Evolutionary conservation across 345 rosid genomes (phyloP).

Genomic region (Citrus inodora): DNA sequence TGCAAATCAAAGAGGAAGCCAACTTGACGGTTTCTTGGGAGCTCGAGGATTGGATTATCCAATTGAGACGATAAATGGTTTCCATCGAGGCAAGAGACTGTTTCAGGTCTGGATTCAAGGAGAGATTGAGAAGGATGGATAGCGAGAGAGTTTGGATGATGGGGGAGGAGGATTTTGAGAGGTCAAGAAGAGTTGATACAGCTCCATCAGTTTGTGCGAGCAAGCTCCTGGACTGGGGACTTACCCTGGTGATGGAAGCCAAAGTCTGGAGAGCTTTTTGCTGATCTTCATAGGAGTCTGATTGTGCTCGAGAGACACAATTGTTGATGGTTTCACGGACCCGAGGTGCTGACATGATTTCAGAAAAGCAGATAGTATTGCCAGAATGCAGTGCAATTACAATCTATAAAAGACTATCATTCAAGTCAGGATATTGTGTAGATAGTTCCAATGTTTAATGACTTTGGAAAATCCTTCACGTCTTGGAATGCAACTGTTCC

Average conservation of each 20-base stretch:
- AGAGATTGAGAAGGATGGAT: slow-evolving; percentile 57
- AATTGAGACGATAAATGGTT: slow-evolving; percentile 45
- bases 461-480: slow-evolving; percentile 6
- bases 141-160: slow-evolving; percentile 31
- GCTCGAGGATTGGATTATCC: slow-evolving; percentile 27
- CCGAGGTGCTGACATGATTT: slow-evolving; percentile 25
- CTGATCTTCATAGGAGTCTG: slow-evolving; percentile 31
- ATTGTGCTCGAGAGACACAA: slow-evolving; percentile 31
- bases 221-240: slow-evolving; percentile 37
- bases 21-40: slow-evolving; percentile 31
- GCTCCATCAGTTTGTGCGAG: slow-evolving; percentile 43
- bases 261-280: slow-evolving; percentile 46
- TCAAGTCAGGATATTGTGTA: slow-evolving; percentile 4
- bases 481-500: not conserved
- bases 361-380: not conserved
- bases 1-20: slow-evolving; percentile 52
- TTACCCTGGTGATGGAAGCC: slow-evolving; percentile 43
- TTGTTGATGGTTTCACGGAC: slow-evolving; percentile 29
- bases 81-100: slow-evolving; percentile 40
- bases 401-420: not conserved
- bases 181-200: slow-evolving; percentile 29
- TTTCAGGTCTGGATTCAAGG: slow-evolving; percentile 53
- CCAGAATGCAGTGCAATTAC: not conserved
- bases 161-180: slow-evolving; percentile 33
- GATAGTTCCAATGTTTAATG: slow-evolving; percentile 10